Percentiles rank a stretch among this genome's conserved stretches.
phyloP scores from a whole-genome alignment of 306 rosid genomes.

The Quillaja saponaria region DNA sequence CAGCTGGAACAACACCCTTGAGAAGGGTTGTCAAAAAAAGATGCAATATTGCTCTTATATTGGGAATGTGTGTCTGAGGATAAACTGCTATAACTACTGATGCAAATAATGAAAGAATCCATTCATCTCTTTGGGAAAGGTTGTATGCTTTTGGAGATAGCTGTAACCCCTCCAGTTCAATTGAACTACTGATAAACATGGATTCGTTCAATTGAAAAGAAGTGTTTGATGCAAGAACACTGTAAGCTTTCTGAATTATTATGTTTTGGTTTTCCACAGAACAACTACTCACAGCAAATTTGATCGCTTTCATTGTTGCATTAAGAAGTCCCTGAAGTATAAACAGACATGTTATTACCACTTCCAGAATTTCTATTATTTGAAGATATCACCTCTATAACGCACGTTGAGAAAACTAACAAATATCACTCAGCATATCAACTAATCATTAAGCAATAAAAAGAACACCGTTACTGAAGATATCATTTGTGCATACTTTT shows the following conservation, averaged over 20 bases:
- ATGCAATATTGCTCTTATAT: constrained; percentile 51
- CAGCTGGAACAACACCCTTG: constrained; percentile 72
- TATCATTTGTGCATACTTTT: constrained; percentile 35
- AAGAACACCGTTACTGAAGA: too few species aligned
- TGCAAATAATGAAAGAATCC: constrained; percentile 73
- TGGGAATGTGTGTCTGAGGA: constrained; percentile 59
- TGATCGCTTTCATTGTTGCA: constrained; percentile 69
- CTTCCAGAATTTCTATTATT: constrained; percentile 20
- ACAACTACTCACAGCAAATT: constrained; percentile 67
- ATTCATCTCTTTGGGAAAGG: constrained; percentile 56
- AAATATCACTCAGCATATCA: too few species aligned
- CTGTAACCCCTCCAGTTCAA: constrained; percentile 47
- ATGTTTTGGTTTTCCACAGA: constrained; percentile 64
- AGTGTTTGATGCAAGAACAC: constrained; percentile 53
- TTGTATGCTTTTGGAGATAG: constrained; percentile 46
- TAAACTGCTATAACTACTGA: constrained; percentile 63
- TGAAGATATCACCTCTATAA: not conserved
- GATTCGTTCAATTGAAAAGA: constrained; percentile 46
- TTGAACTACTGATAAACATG: constrained; percentile 18
- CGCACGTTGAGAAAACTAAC: too few species aligned
- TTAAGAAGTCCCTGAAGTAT: constrained; percentile 69
- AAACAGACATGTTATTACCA: constrained; percentile 30
- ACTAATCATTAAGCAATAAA: too few species aligned
- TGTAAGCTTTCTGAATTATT: constrained; percentile 65
- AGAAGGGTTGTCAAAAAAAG: constrained; percentile 61